Base-by-base conservation (phyloP, 805 yeast genomes). In the Komagataella ulmi region DNA sequence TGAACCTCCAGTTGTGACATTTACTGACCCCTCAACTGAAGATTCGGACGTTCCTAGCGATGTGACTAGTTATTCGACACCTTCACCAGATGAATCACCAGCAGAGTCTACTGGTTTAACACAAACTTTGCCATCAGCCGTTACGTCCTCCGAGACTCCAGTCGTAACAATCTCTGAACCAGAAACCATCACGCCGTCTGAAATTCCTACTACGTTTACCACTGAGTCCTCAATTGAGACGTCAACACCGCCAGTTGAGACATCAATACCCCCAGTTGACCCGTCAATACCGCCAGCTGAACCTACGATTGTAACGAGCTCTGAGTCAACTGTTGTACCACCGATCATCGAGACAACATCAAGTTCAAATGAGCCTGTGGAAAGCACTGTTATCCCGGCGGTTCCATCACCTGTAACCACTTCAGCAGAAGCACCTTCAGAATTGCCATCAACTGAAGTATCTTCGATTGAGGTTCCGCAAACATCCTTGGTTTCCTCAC, bases 151-250 rank as follows among this genome's bases (percentile, higher is more conserved):
- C 2, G 46, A 48, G 23, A 14, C 49, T n/a, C 19, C 49, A 6
- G 17, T 10, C 46, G 21, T 17, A 24, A 48, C 49, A 7, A 48
- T 14, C 49, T 48, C 44, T 21, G 44, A 18, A 46, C 14, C 45
- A 50, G 55, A 14, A 50, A 30, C 49, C 44, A 52, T 52, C n/a
- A 23, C 23, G n/a, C 19, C 47, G 36, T 44, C 17, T 44, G 21
- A 8, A 43, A 30, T 17, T 2, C 46, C 23, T 6, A 12, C 17
- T 40, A 46, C 51, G 1, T 7, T 46, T 7, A 14, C 40, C 17
- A 10, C 51, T 7, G 14, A 36, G 12, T 24, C n/a, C 23, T 23
- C 48, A 10, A 14, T 17, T 17, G 36, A 12, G 48, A 19, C 52
- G 8, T 18, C 50, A 6, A 6, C n/a, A 12, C 7, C 46, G 18